Base-by-base conservation (phyloP, 345 rosid species). In the Eutrema japonicum region DNA sequence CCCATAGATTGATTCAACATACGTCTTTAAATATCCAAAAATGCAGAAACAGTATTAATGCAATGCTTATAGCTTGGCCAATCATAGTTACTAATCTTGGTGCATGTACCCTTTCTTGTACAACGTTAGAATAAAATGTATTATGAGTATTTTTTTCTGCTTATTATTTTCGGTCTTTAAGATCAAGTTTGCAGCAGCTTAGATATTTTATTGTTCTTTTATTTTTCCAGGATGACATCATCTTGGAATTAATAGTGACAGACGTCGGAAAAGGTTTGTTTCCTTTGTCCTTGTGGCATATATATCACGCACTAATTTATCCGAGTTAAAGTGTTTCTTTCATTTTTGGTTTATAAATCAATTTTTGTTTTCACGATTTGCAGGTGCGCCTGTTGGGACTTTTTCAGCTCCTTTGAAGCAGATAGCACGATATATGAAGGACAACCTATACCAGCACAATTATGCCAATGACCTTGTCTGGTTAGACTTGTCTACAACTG, bases 351-450 rank as follows among this genome's bases (percentile, higher is more conserved):
- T 27, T 42, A 56, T 16, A 40, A 76, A 56, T 48, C 8, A 42
- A 29, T 54, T 53, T 22, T 53, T 75, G 55, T 58, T 36, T 66
- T 27, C 67, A 61, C 66, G 56, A 29, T 78, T 78, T 58, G 58
- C 86, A 94, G 99, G 93, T 79, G 85, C 83, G 22, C 74, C 91
- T 50, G 70, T 95, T 68, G 99, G 99, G 66, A 75, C 77, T 65
- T 87, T 85, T 78, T 86, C 93, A 52, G 85, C 87, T 80, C 88
- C 97, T 58, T 67, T 95, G 73, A 81, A 79, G 74, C 77, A 88
- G 85, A 78, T 95, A 64, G 96, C 89, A 8, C 62, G 51, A 60
- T 67, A 77, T 26, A 72, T 84, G 51, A 79, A 77, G 60, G 89
- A 82, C 65, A 80, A 70, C 74, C 60, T 65, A 33, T 43, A 78